These are phyloP conservation scores for Paramecium octaurelia DNA, from an alignment of 73 alveolate genomes.

Conservation along the genomic window DNA sequence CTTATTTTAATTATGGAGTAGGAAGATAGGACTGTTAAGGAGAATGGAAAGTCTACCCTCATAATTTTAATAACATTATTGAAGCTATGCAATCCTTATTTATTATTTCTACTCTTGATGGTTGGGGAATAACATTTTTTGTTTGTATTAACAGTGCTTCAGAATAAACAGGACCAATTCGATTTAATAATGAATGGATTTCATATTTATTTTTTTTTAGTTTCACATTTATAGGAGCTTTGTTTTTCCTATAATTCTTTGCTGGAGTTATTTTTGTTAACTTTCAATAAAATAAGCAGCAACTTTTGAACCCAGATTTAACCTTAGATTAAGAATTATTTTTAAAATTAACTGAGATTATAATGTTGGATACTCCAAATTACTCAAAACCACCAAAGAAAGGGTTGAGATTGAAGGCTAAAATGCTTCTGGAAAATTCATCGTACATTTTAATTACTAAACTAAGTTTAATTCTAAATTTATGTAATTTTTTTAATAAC, in stretches of 20 bases:
- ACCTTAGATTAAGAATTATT: constrained; percentile 34
- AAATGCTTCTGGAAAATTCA: not conserved
- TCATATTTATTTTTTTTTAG: not conserved
- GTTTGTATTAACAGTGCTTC: not conserved
- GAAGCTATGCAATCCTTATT: not conserved
- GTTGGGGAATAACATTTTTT: not conserved
- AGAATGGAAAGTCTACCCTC: not conserved
- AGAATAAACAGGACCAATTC: not conserved
- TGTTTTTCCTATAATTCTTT: not conserved
- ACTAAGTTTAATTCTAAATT: not conserved
- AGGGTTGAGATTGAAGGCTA: not conserved
- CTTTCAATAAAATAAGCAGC: not conserved
- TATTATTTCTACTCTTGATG: constrained; percentile 7
- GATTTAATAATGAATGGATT: constrained; percentile 42
- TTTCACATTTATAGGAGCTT: not conserved
- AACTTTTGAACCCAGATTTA: constrained; percentile 24
- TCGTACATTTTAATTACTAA: not conserved
- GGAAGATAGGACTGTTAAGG: not conserved
- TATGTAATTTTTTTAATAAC: not conserved
- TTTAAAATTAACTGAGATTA: not conserved
- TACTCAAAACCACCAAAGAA: constrained; percentile 17
- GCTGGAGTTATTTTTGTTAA: constrained; percentile 27
- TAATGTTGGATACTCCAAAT: not conserved
- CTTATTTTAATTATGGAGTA: not conserved
- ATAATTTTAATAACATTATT: constrained; percentile 1